Percentiles rank a stretch among this genome's conserved stretches.
Evolutionary conservation across 2,329 filamentous ascomycete species (phyloP).

Genomic region (Xylaria sp.): DNA sequence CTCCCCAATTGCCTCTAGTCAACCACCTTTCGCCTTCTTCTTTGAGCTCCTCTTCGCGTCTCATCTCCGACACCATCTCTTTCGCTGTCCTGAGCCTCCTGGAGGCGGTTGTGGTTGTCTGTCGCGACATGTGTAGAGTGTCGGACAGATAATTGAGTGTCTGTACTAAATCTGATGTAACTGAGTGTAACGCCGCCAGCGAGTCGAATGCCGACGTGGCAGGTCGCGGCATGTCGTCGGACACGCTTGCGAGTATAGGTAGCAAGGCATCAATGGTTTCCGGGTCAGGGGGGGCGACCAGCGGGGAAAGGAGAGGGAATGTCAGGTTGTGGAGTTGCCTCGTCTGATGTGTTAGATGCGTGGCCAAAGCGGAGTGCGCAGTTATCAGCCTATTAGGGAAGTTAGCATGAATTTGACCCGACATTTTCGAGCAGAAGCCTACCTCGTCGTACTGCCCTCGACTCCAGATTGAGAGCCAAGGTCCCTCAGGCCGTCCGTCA

Average conservation of each 20-base stretch:
- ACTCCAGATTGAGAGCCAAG: conserved; percentile 78
- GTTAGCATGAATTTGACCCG: conserved; percentile 26
- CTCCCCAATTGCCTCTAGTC: conserved; percentile 83
- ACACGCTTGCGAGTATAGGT: conserved; percentile 72
- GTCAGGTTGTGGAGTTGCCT: conserved; percentile 79
- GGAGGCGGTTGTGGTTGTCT: conserved; percentile 84
- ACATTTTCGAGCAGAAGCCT: conserved; percentile 43
- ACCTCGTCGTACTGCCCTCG: conserved; percentile 78
- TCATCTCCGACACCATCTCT: conserved; percentile 87
- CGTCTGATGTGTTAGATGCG: conserved; percentile 79
- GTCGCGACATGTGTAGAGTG: conserved; percentile 91
- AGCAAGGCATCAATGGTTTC: conserved; percentile 76
- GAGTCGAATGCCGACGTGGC: conserved; percentile 72
- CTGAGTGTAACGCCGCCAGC: conserved; percentile 73
- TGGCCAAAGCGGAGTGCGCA: conserved; percentile 78
- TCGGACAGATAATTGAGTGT: conserved; percentile 89
- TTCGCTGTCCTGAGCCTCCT: conserved; percentile 82
- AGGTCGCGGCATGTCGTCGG: conserved; percentile 73
- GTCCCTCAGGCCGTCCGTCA: conserved; percentile 76
- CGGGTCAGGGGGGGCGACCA: conserved; percentile 70
- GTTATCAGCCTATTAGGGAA: conserved; percentile 72
- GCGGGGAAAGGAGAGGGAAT: conserved; percentile 76
- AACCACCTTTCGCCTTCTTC: conserved; percentile 88
- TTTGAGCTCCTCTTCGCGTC: conserved; percentile 81
- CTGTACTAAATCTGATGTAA: conserved; percentile 79